Evolutionary conservation across 2,329 filamentous ascomycete species (phyloP).

Genomic region (Pseudocercospora fijiensis): DNA sequence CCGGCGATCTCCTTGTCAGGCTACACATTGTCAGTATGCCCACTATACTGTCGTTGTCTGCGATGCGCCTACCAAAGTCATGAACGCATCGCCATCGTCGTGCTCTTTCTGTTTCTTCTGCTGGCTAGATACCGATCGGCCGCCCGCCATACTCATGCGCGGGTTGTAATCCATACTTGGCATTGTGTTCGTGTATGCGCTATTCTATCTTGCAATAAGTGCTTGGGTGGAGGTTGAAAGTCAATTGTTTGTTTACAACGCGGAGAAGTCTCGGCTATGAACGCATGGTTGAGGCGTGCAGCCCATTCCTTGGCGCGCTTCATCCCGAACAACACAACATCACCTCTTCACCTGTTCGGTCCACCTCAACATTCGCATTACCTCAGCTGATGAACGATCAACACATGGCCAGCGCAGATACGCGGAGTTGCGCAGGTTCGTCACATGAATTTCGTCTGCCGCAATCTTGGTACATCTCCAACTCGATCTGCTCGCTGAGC

Average conservation of each 20-base stretch:
- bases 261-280: not conserved
- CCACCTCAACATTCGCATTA: not conserved
- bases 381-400: not conserved
- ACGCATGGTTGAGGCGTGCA: not conserved
- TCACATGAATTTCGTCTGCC: not conserved
- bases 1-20: conserved; percentile 80
- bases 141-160: conserved; percentile 52
- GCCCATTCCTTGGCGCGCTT: not conserved
- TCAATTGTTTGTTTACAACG: not conserved
- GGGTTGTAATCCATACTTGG: conserved; percentile 50
- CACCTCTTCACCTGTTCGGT: not conserved
- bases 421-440: not conserved
- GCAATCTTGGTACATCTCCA: not conserved
- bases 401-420: not conserved
- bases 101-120: conserved; percentile 43
- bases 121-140: conserved; percentile 38
- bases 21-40: conserved; percentile 40
- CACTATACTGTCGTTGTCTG: not conserved
- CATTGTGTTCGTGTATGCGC: conserved; percentile 26
- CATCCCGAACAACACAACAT: not conserved
- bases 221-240: not conserved
- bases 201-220: conserved; percentile 2
- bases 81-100: conserved; percentile 51
- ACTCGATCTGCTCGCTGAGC: not conserved
- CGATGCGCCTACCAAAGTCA: conserved; percentile 47